These are phyloP conservation scores for Microbotryum intermedium DNA, from an alignment of 1,284 basidiomycete species.

Conservation along the genomic window DNA sequence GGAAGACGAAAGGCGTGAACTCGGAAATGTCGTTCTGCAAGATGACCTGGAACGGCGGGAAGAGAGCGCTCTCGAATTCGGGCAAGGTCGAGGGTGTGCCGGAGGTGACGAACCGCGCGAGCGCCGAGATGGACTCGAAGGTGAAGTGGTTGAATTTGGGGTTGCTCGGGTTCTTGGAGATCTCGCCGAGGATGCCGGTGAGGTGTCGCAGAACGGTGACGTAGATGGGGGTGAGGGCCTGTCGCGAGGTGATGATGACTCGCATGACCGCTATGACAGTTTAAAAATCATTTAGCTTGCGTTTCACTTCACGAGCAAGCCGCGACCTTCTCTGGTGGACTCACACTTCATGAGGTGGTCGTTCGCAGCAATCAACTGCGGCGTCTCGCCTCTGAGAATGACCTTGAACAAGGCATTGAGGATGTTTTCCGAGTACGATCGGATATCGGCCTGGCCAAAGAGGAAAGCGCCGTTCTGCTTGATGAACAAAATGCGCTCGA, in stretches of 20 bases:
- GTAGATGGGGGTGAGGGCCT: slow-evolving; percentile 61
- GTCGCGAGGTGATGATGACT: slow-evolving; percentile 78
- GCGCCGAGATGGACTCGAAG: slow-evolving; percentile 86
- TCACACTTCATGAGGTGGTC: slow-evolving; percentile 96
- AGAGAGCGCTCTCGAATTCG: slow-evolving; percentile 68
- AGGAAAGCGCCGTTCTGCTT: slow-evolving; percentile 61
- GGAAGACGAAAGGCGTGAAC: slow-evolving; percentile 96
- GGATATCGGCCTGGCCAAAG: slow-evolving; percentile 77
- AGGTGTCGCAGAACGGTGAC: slow-evolving; percentile 64
- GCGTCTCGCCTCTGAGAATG: slow-evolving; percentile 70
- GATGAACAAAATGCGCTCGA: slow-evolving; percentile 59
- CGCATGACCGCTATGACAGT: slow-evolving; percentile 71
- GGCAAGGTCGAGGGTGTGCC: slow-evolving; percentile 58
- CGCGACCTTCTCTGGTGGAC: slow-evolving; percentile 31
- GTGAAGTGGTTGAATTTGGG: slow-evolving; percentile 96
- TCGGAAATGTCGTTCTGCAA: slow-evolving; percentile 88
- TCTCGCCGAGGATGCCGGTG: slow-evolving; percentile 70
- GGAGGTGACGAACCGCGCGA: slow-evolving; percentile 81
- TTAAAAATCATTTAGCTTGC: neutral
- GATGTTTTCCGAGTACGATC: slow-evolving; percentile 67
- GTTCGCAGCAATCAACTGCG: slow-evolving; percentile 94
- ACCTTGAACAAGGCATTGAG: slow-evolving; percentile 69
- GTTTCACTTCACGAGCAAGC: neutral
- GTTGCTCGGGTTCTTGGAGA: slow-evolving; percentile 93
- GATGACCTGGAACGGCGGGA: slow-evolving; percentile 75